These are phyloP conservation scores for Aquilaria yunnanensis DNA, from an alignment of 345 rosid genomes.

Conservation along the genomic window DNA sequence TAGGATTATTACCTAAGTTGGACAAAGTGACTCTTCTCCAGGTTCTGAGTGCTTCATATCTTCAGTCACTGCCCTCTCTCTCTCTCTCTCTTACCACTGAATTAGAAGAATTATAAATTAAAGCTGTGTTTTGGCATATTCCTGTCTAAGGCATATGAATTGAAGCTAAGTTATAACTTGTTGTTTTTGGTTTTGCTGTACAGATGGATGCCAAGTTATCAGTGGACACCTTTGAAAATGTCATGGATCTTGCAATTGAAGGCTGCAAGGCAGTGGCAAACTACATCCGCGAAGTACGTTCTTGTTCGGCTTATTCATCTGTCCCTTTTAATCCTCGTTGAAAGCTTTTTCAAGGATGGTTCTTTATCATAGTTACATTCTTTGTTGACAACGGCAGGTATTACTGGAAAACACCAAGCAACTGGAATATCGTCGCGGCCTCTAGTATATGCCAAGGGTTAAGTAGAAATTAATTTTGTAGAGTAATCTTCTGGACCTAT, in stretches of 20 bases:
- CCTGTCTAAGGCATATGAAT: neutral
- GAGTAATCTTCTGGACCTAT: too few species aligned
- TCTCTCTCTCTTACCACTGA: neutral
- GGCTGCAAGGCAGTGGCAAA: slow-evolving; percentile 89
- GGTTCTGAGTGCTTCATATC: slow-evolving; percentile 33
- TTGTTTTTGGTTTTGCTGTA: slow-evolving; percentile 4
- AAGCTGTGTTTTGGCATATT: neutral
- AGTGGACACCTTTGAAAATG: slow-evolving; percentile 71
- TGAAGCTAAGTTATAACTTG: neutral
- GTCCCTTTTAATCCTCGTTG: neutral
- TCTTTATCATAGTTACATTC: neutral
- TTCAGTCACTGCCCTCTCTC: neutral
- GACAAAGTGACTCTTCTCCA: slow-evolving; percentile 97
- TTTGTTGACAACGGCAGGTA: slow-evolving; percentile 32
- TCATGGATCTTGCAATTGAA: slow-evolving; percentile 72
- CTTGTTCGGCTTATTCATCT: neutral
- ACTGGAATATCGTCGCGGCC: slow-evolving; percentile 63
- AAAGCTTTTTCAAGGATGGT: neutral
- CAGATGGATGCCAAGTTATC: slow-evolving; percentile 95
- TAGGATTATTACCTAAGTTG: slow-evolving; percentile 74
- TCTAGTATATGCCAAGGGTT: slow-evolving; percentile 16
- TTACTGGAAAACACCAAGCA: slow-evolving; percentile 73
- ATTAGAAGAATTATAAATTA: neutral
- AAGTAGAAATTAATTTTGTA: too few species aligned
- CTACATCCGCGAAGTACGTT: slow-evolving; percentile 59